phyloP scores from a whole-genome alignment of 306 rosid genomes.

The Vachellia collinsii region DNA sequence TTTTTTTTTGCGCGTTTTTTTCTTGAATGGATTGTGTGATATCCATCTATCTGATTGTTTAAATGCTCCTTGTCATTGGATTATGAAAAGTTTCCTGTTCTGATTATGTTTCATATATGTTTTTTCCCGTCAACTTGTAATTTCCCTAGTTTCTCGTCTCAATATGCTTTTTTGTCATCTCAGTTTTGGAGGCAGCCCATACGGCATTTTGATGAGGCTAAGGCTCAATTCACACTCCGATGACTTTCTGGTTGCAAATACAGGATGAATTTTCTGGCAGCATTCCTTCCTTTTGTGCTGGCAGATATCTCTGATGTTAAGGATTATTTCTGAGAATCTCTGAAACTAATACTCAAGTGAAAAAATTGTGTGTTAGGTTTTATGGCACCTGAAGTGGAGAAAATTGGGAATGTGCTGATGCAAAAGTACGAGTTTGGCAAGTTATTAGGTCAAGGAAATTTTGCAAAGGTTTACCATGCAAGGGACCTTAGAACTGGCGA shows the following conservation, averaged over 20 bases:
- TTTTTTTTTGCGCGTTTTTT: not conserved
- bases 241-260: conserved; percentile 21
- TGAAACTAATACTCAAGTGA: not conserved
- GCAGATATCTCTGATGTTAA: conserved; percentile 14
- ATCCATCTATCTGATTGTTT: conserved; percentile 3
- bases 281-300: conserved; percentile 6
- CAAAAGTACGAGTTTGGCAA: conserved; percentile 46
- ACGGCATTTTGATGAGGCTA: conserved; percentile 11
- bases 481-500: conserved; percentile 46
- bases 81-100: not conserved
- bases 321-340: conserved; percentile 1
- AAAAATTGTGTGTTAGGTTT: conserved; percentile 30
- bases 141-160: not conserved
- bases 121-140: not conserved
- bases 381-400: conserved; percentile 39
- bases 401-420: conserved; percentile 44
- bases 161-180: conserved; percentile 1
- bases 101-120: not conserved
- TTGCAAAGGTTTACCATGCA: conserved; percentile 55
- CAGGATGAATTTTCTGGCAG: conserved; percentile 23
- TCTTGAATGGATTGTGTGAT: not conserved
- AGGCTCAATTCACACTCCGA: conserved; percentile 1
- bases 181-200: conserved; percentile 11
- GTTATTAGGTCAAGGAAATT: conserved; percentile 52
- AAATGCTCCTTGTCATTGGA: not conserved